phyloP scores from a whole-genome alignment of 768 basidiomycete genomes.

The Mycena latifolia region DNA sequence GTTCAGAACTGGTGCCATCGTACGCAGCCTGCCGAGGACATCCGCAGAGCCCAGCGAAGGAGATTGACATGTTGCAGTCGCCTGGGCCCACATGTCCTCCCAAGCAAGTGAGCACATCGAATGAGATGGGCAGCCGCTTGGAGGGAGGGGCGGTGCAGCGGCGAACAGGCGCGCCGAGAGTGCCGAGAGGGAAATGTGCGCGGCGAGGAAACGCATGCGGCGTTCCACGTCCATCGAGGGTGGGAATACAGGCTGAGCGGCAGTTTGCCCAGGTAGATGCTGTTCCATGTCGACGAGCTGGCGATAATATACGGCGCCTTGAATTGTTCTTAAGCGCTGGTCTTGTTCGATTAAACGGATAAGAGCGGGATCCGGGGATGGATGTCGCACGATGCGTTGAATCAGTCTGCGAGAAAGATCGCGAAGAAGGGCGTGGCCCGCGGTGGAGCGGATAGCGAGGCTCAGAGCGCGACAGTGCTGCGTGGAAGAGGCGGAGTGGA shows the following conservation, averaged over 20 bases:
- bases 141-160: conserved; percentile 10
- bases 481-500: conserved; percentile 45
- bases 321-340: conserved; percentile 49
- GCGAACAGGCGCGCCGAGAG: not conserved
- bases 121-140: conserved; percentile 61
- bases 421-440: conserved; percentile 56
- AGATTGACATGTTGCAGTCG: conserved; percentile 46
- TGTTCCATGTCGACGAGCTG: conserved; percentile 51
- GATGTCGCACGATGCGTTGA: conserved; percentile 7
- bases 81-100: conserved; percentile 65
- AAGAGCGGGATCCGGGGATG: conserved; percentile 41
- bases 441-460: conserved; percentile 63
- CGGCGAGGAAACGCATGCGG: conserved; percentile 66
- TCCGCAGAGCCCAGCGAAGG: conserved; percentile 64
- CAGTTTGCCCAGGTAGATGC: conserved; percentile 37
- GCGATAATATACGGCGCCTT: conserved; percentile 69
- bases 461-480: conserved; percentile 59
- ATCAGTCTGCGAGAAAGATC: conserved; percentile 38
- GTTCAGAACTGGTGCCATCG: conserved; percentile 54
- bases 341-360: conserved; percentile 52
- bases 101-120: conserved; percentile 62
- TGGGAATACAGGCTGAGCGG: conserved; percentile 46
- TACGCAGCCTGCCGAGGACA: conserved; percentile 68
- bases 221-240: conserved; percentile 46
- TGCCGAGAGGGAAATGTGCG: conserved; percentile 64